phyloP scores from a whole-genome alignment of 257 asterid species.

The Euphrasia confusa region DNA sequence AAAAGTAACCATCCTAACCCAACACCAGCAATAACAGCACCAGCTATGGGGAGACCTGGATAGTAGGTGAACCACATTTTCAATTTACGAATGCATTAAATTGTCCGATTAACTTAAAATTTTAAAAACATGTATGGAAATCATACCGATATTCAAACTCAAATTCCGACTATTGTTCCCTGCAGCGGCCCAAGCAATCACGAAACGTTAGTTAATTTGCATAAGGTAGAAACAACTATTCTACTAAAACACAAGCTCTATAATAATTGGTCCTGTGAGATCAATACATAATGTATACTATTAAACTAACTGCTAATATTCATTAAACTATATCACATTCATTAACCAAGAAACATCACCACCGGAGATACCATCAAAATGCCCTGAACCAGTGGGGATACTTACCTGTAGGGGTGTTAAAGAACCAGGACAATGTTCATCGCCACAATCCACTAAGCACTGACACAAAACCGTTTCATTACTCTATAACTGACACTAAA shows the following conservation, averaged over 20 bases:
- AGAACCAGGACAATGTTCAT: constrained; percentile 16
- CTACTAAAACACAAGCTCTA: background rate
- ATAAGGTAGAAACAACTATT: too few species aligned
- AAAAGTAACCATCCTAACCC: constrained; percentile 55
- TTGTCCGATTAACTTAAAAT: background rate
- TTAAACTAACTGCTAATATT: too few species aligned
- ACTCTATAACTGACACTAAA: constrained; percentile 47
- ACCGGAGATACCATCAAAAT: constrained; percentile 47
- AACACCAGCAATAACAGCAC: constrained; percentile 60
- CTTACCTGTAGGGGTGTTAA: constrained; percentile 8
- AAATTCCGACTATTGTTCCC: constrained; percentile 10
- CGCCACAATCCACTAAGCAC: constrained; percentile 37
- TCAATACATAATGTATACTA: background rate
- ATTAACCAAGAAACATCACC: constrained; percentile 6
- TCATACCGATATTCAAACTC: constrained; percentile 36
- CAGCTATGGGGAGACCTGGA: constrained; percentile 52
- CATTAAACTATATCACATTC: too few species aligned
- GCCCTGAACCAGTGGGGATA: constrained; percentile 33
- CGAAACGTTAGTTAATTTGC: constrained; percentile 20
- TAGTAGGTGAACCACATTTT: constrained; percentile 5
- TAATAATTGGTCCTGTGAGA: too few species aligned
- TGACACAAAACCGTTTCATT: constrained; percentile 11
- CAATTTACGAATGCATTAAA: constrained; percentile 8
- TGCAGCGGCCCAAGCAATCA: constrained; percentile 29
- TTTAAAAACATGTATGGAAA: background rate